phyloP scores from a whole-genome alignment of 495 filamentous ascomycete genomes.

The Penicillium argentinense region DNA sequence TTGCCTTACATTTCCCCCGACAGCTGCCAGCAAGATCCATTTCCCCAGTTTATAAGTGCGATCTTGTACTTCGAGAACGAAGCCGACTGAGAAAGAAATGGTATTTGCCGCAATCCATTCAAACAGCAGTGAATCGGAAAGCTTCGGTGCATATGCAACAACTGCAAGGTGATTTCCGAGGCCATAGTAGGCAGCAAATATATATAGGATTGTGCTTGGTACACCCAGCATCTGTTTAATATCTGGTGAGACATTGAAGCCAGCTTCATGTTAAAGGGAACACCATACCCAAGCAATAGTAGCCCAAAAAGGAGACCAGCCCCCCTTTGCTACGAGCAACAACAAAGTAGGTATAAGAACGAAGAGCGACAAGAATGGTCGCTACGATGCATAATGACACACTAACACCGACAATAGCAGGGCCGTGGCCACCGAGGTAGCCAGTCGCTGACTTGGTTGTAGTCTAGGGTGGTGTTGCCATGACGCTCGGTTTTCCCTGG shows the following conservation, averaged over 20 bases:
- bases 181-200: too few relatives aligned
- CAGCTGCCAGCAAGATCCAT: neutral
- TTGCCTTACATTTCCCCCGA: neutral
- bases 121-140: too few relatives aligned
- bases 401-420: neutral
- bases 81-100: neutral
- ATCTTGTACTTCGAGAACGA: neutral
- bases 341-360: neutral
- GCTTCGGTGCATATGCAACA: too few relatives aligned
- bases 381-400: neutral
- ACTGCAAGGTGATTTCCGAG: too few relatives aligned
- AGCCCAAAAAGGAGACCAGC: neutral
- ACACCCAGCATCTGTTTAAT: neutral
- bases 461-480: too few relatives aligned
- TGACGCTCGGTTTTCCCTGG: too few relatives aligned
- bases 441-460: too few relatives aligned
- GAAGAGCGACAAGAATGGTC: neutral
- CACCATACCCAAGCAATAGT: neutral
- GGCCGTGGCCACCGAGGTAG: too few relatives aligned
- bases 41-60: neutral
- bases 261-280: too few relatives aligned
- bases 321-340: neutral
- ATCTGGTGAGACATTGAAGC: too few relatives aligned
- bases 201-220: neutral
- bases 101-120: too few relatives aligned